Evolutionary conservation across 2,329 filamentous ascomycete genomes (phyloP), one percentile per base, ranked within the genome.

Genomic region (Gaeumannomyces tritici): DNA sequence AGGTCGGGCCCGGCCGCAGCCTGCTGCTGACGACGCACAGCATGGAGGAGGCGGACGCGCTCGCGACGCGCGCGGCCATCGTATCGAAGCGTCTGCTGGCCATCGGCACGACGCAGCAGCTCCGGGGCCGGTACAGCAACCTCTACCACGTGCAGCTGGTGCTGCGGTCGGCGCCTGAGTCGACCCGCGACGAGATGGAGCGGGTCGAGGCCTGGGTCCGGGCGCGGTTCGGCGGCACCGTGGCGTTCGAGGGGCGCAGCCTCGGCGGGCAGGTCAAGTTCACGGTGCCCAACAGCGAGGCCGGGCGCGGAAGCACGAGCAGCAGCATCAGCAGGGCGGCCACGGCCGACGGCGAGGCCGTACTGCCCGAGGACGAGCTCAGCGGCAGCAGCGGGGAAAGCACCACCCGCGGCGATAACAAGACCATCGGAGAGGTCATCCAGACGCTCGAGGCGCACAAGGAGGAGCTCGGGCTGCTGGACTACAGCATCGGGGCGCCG

Each of bases 31-130:
- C 93, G 0, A 97, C 93, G 0, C 93, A 98, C 73, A 90, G 86
- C 61, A 96, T 97, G 92, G 93, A 97, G 73, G 93, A 97, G 75
- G 93, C 93, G 0, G 91, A 96, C 70, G 92, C 92, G 1, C 80
- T 98, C 3, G 93, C 93, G 0, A 86, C 85, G 35, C 83, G 91
- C 1, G 91, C 89, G 0, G 93, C 91, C 21, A 96, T 98, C 67
- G 86, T 98, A 75, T 90, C 92, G 9, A 83, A 85, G 67, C 83
- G 87, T 33, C 96, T 97, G 91, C 80, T 97, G 28, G 93, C 92
- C 0, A 79, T 95, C 9, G 93, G 93, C 5, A 89, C 87, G 0
- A 88, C 87, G 0, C 85, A 91, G 42, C 78, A 87, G 63, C 79
- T 97, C 3, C 82, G 93, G 11, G 80, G 82, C 57, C 85, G 87